phyloP scores from a whole-genome alignment of 2,329 filamentous ascomycete species.

The Aspergillus proliferans region DNA sequence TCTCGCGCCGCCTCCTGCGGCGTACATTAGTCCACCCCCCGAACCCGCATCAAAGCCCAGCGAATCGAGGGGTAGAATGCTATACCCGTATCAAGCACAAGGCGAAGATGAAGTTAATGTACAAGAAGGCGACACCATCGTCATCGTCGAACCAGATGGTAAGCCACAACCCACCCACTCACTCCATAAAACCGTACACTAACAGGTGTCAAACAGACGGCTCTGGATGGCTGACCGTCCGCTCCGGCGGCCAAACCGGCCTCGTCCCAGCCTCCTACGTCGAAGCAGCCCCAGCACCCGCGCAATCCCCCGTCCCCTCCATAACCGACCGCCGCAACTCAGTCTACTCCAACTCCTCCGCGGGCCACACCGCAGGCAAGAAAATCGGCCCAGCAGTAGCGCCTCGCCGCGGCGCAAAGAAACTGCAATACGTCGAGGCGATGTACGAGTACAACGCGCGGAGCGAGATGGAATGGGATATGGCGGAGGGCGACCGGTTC shows the following conservation, averaged over 20 bases:
- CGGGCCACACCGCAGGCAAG: conserved; percentile 53
- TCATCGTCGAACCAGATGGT: conserved; percentile 82
- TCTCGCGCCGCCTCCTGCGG: conserved; percentile 76
- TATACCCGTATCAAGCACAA: conserved; percentile 77
- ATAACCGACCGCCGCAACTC: conserved; percentile 59
- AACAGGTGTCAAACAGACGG: conserved; percentile 56
- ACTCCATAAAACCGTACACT: neutral
- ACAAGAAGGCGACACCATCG: conserved; percentile 69
- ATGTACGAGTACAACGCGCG: conserved; percentile 86
- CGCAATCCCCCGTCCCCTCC: conserved; percentile 29
- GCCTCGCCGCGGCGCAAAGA: conserved; percentile 84
- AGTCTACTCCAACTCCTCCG: conserved; percentile 71
- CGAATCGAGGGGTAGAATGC: conserved; percentile 74
- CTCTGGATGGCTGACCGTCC: conserved; percentile 83
- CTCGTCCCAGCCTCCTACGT: conserved; percentile 84
- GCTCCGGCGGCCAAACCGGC: conserved; percentile 65
- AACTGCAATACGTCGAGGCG: conserved; percentile 86
- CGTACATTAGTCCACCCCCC: conserved; percentile 67
- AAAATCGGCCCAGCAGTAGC: conserved; percentile 91
- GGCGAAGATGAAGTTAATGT: conserved; percentile 77
- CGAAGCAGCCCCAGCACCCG: conserved; percentile 53
- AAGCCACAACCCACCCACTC: conserved; percentile 34
- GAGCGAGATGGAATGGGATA: conserved; percentile 80
- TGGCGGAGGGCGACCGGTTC: conserved; percentile 85
- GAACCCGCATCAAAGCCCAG: conserved; percentile 34